These are phyloP conservation scores for Trichoderma koningiopsis DNA, from an alignment of 2,329 filamentous ascomycete genomes.

Conservation along the genomic window DNA sequence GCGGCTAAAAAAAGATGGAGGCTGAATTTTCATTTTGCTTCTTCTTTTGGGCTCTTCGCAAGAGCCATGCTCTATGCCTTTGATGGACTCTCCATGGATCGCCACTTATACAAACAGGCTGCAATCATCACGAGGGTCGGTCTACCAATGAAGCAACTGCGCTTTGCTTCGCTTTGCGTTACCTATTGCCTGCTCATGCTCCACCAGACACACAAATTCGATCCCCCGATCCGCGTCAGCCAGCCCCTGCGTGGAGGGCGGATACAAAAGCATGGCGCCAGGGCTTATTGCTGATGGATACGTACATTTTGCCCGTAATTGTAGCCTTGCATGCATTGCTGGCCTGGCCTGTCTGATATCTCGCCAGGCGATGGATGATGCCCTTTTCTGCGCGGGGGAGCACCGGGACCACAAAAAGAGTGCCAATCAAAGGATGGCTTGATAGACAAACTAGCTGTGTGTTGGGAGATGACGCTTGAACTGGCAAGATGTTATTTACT, in stretches of 20 bases:
- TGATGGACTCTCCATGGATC: not conserved
- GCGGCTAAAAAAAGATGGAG: not conserved
- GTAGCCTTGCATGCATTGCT: constrained; percentile 16
- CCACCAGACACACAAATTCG: not conserved
- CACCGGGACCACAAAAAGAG: not conserved
- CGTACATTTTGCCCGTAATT: not conserved
- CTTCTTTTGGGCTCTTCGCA: not conserved
- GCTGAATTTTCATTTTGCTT: not conserved
- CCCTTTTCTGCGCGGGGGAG: not conserved
- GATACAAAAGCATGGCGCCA: constrained; percentile 23
- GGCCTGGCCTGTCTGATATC: not conserved
- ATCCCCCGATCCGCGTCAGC: constrained; percentile 25
- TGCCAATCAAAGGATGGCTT: not conserved
- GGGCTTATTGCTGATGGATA: constrained; percentile 21
- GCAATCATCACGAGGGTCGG: constrained; percentile 3
- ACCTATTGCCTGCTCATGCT: not conserved
- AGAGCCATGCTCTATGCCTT: not conserved
- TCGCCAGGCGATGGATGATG: not conserved
- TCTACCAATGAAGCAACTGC: not conserved
- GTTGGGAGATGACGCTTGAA: not conserved
- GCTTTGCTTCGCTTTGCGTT: not conserved
- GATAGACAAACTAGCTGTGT: not conserved
- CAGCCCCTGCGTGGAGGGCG: constrained; percentile 21
- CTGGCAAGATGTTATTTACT: not conserved
- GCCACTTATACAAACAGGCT: not conserved